Evolutionary conservation across 257 asterid genomes (phyloP).

Genomic region (Cinchona pubescens): DNA sequence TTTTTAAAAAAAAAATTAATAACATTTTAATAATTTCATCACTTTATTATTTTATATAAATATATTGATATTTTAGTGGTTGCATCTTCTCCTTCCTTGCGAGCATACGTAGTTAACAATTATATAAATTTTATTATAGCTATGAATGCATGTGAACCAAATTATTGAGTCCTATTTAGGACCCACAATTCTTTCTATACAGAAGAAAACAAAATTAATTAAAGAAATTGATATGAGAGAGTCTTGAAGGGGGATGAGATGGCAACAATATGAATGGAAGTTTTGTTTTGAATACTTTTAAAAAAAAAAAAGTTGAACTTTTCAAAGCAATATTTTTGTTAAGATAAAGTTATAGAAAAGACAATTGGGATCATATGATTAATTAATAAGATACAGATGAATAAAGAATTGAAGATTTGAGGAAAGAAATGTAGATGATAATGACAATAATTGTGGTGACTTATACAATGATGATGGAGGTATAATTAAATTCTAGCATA

Average conservation of each 20-base stretch:
- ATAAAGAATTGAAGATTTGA: neutral
- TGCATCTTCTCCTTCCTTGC: conserved; percentile 11
- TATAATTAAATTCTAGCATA: conserved; percentile 17
- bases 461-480: conserved; percentile 20
- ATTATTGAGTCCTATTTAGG: conserved; percentile 42
- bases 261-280: neutral
- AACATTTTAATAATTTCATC: no score
- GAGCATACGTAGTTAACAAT: conserved; percentile 14
- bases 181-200: conserved; percentile 35
- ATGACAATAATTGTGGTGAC: conserved; percentile 19
- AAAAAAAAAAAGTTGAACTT: neutral
- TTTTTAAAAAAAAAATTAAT: no score
- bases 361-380: conserved; percentile 12
- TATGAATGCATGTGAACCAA: conserved; percentile 52
- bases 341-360: conserved; percentile 3
- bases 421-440: conserved; percentile 3
- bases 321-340: neutral
- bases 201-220: conserved; percentile 30
- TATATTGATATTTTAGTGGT: no score
- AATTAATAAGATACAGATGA: neutral
- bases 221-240: conserved; percentile 11
- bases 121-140: conserved; percentile 18
- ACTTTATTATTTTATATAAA: no score
- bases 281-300: neutral
- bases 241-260: neutral